Conservation (phyloP, 805 yeast species). For the Candida odintsovae region DNA sequence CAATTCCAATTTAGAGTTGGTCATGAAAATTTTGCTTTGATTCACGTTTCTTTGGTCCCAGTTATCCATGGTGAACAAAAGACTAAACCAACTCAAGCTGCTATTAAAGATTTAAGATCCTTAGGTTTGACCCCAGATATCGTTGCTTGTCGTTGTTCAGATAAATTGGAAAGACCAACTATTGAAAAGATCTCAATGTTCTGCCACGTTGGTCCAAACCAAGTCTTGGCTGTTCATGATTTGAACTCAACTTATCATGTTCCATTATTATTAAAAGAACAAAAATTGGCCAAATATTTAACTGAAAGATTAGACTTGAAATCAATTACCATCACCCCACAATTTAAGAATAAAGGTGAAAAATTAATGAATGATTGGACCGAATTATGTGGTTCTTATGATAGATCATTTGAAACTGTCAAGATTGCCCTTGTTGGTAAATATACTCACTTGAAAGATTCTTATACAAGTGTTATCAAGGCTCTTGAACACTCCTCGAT, state of each 20-base stretch:
- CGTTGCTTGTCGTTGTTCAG: conserved; percentile 96
- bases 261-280: conserved; percentile 85
- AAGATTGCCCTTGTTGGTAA: conserved; percentile 96
- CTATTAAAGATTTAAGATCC: conserved; percentile 92
- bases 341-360: conserved; percentile 60
- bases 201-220: conserved; percentile 98
- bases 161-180: conserved; percentile 74
- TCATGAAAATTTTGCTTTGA: conserved; percentile 84
- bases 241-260: conserved; percentile 97
- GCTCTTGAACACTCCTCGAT: conserved; percentile 93
- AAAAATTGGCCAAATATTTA: conserved; percentile 73
- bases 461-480: conserved; percentile 91
- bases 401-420: conserved; percentile 78
- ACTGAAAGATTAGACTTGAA: conserved; percentile 59
- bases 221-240: conserved; percentile 94
- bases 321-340: conserved; percentile 38
- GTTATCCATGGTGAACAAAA: conserved; percentile 98
- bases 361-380: conserved; percentile 74
- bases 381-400: conserved; percentile 70
- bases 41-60: conserved; percentile 95
- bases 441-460: conserved; percentile 92
- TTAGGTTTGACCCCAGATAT: conserved; percentile 93
- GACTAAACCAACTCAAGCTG: conserved; percentile 99
- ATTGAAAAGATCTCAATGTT: conserved; percentile 97
- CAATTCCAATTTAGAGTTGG: conserved; percentile 99